phyloP scores from a whole-genome alignment of 2,329 filamentous ascomycete species.

The Magnaporthiopsis rhizophila region DNA sequence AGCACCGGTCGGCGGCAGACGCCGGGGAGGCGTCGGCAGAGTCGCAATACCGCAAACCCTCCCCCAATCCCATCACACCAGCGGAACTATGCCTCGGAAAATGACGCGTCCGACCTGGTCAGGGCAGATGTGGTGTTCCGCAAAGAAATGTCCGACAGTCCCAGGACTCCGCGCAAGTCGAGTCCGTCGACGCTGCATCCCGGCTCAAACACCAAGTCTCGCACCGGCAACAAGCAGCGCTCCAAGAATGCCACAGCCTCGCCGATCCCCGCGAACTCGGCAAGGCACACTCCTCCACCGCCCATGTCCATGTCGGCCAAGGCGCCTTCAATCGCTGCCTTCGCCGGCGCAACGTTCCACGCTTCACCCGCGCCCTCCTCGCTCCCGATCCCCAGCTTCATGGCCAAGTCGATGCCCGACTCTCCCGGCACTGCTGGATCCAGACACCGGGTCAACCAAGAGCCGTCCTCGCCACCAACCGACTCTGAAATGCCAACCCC shows the following conservation, averaged over 20 bases:
- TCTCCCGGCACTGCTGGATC: constrained; percentile 41
- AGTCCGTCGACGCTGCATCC: constrained; percentile 22
- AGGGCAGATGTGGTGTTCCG: constrained; percentile 23
- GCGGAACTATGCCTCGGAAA: constrained; percentile 54
- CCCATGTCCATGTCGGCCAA: constrained; percentile 33
- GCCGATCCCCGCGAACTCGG: constrained; percentile 31
- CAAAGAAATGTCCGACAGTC: constrained; percentile 23
- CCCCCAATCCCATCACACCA: constrained; percentile 23
- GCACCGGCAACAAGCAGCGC: constrained; percentile 20
- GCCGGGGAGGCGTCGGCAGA: constrained; percentile 32
- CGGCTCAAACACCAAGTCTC: constrained; percentile 18
- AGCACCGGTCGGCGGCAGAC: constrained; percentile 24
- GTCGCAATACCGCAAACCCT: constrained; percentile 27
- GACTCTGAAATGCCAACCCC: constrained; percentile 42
- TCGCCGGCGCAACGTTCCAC: constrained; percentile 91
- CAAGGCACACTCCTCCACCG: constrained; percentile 33
- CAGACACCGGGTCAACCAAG: constrained; percentile 30
- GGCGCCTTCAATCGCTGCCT: constrained; percentile 49
- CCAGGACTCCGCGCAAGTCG: constrained; percentile 36
- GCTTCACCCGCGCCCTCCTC: constrained; percentile 87
- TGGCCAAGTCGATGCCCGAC: constrained; percentile 64
- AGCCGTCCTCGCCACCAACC: constrained; percentile 44
- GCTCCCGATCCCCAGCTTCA: constrained; percentile 84
- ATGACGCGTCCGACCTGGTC: constrained; percentile 30
- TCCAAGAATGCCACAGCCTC: constrained; percentile 28